Base-by-base conservation (phyloP, 1,139 yeast species). In the Pneumocystis murina region DNA sequence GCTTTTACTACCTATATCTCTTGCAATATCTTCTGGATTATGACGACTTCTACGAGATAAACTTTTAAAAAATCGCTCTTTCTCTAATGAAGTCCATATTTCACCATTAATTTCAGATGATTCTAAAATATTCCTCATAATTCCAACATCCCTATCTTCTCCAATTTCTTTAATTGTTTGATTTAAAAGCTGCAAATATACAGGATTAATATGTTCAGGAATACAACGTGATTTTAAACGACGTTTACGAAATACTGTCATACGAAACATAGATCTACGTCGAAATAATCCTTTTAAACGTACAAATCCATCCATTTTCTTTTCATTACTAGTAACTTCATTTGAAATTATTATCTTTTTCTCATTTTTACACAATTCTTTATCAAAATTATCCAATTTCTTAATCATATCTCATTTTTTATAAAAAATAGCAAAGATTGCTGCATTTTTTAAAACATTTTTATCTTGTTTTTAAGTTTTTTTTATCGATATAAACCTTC, bases 1-100 rank as follows among this genome's bases (percentile, higher is more conserved):
- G 33, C 64, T 62, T 38, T 62, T 62, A 14, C 36, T 30, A 14
- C 62, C 64, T 20, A 62, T 12, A 41, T 62, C 64, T 14, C 35
- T 41, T 30, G 62, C 62, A 20, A 62, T 24, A 43, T 35, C 30
- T 16, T 40, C 59, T 10, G 61, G 57, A 33, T 41, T 43, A 39
- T 57, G 38, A 59, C 38, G 55, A 33, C 64, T 62, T 28, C 64
- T 24, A 38, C 64, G 33, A 38, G 62, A 57, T 39, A 62, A 30
- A 20, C 62, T 41, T 7, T 28, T 39, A 36, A 62, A 62, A 55
- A 62, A 43, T 33, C 16, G 28, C 28, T 62, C 64, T 59, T 62
- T 62, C 16, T 62, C 64, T 14, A 39, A 59, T 7, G 43, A 24
- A 8, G 62, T 28, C 64, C 64, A 62, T 20, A 24, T 28, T 12